phyloP scores from a whole-genome alignment of 2,329 filamentous ascomycete species.

The Biscogniauxia mediterranea region DNA sequence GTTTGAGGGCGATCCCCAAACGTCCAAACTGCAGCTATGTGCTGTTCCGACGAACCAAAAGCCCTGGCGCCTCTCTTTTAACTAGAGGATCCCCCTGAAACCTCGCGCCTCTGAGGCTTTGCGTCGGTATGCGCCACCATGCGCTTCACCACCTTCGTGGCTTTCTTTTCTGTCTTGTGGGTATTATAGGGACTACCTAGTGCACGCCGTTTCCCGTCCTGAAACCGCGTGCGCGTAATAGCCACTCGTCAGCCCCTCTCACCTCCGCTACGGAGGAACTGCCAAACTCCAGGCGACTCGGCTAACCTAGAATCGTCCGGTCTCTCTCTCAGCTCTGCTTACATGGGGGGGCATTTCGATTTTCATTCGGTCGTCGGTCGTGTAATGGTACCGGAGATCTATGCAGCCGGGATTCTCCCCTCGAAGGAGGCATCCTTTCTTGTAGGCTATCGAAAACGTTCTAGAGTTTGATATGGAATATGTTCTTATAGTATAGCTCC shows the following conservation, averaged over 20 bases:
- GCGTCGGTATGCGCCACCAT: neutral
- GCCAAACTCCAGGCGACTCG: neutral
- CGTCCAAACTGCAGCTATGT: neutral
- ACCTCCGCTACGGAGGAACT: neutral
- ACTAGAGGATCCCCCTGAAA: neutral
- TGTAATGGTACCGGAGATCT: neutral
- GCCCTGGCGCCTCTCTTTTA: neutral
- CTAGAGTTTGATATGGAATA: too few relatives aligned
- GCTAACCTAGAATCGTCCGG: neutral
- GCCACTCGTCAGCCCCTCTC: neutral
- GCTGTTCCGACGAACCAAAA: neutral
- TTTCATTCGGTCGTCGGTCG: neutral
- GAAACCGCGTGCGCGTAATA: neutral
- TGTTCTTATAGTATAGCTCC: neutral
- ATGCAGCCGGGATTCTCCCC: neutral
- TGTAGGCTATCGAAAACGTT: too few relatives aligned
- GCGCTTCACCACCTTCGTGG: neutral
- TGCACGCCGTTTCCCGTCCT: neutral
- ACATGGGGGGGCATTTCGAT: neutral
- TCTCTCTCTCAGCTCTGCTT: neutral
- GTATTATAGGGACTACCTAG: neutral
- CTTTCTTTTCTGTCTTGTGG: neutral
- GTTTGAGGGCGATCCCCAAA: neutral
- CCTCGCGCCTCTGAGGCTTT: neutral
- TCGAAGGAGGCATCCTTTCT: neutral